Conservation (phyloP, 1,284 basidiomycete genomes). For the Puccinia hordei region DNA sequence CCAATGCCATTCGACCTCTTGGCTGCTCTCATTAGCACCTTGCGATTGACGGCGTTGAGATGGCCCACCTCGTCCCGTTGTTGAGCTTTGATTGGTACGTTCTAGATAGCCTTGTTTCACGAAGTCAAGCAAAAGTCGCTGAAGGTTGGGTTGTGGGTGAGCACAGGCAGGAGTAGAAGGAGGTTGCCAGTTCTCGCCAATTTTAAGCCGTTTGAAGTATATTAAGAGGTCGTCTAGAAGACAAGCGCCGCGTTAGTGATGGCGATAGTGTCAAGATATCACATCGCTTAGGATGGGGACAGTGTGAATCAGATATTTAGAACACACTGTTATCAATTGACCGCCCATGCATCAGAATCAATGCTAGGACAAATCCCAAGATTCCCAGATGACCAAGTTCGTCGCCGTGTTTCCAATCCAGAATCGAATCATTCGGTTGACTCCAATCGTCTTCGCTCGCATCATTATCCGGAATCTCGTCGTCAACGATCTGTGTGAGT, state of each 20-base stretch:
- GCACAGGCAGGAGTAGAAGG: conserved; percentile 38
- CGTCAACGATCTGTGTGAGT: conserved; percentile 34
- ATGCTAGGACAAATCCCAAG: conserved; percentile 39
- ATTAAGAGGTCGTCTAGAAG: conserved; percentile 35
- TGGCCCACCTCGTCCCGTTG: conserved; percentile 2
- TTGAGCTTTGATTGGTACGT: conserved; percentile 3
- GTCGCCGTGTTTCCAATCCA: conserved; percentile 48
- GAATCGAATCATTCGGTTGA: conserved; percentile 13
- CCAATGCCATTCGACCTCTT: conserved; percentile 47
- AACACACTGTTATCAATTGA: conserved; percentile 44
- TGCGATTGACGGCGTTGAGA: conserved; percentile 49
- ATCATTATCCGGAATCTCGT: conserved; percentile 41
- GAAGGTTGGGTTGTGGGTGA: conserved; percentile 8
- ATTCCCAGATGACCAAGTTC: conserved; percentile 45
- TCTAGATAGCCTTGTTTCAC: conserved; percentile 43
- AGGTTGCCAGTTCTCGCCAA: conserved; percentile 41
- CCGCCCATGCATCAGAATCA: conserved; percentile 48
- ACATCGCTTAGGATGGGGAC: not conserved
- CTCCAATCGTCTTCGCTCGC: conserved; percentile 31
- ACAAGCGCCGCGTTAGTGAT: not conserved
- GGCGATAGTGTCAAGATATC: not conserved
- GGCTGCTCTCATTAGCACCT: conserved; percentile 11
- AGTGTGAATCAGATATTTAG: not conserved
- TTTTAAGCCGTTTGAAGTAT: conserved; percentile 34
- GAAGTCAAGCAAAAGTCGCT: conserved; percentile 18